Evolutionary conservation across 164 flowering plant genomes (phyloP), one percentile per base, ranked within the genome.

Genomic region (Cinnamomum micranthum): DNA sequence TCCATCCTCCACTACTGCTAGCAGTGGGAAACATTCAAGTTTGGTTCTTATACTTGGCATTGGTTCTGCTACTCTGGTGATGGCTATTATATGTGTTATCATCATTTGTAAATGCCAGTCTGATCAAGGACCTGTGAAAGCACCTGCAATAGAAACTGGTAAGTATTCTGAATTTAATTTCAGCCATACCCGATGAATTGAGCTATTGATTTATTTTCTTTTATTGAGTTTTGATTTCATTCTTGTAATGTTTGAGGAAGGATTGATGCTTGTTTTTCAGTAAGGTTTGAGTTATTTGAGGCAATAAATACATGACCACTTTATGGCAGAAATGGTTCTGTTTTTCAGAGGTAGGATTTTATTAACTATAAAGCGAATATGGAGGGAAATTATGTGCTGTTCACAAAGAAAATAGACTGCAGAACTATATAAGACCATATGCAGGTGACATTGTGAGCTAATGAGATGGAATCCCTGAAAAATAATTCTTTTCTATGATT

Each of bases 31-130:
- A 55, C 89, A 82, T 71, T 78, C 88, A 63, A 83, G 73, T 74
- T 78, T 89, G 75, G 58, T 83, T 82, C 83, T 93, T 71, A 76
- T 90, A 71, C 78, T 93, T 78, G 87, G 90, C 41, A 83, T 93
- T 76, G 85, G 85, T 75, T 88, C 81, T 77, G 87, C 86, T 50
- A 47, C 90, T 51, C 78, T 89, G 75, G 75, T 89, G 7, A 73
- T 89, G 75, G 79, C 82, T 71, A 65, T 91, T 65, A 47, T 87
- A 64, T 77, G 78, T 19, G 66, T 89, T 82, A 74, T 88, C 58
- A 77, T 89, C 31, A 71, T 90, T 73, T 91, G 84, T 80, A 84
- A 78, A 63, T 86, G 86, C 77, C 71, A 83, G 52, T 80, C 82
- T 63, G 75, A 77, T 63, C 76, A 72, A 70, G 76, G 78, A 76